Base-by-base conservation (phyloP, 352 stramenopile genomes). In the Albugo candida region DNA sequence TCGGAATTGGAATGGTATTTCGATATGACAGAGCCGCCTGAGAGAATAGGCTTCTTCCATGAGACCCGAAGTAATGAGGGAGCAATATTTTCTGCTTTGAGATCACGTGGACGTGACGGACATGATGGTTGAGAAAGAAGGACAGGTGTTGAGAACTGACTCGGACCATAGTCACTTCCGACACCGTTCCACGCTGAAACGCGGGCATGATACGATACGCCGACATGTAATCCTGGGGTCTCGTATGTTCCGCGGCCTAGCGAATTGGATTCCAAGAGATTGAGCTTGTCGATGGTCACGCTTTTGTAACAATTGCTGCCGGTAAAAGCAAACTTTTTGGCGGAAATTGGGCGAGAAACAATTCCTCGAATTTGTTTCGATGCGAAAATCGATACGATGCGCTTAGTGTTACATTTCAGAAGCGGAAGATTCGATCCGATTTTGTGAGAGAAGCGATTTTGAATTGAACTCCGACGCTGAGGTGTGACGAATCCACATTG, bases 171-270 rank as follows among this genome's bases (percentile, higher is more conserved):
- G 2, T 80, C 53, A 14, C 78, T 72, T 4, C 84, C 70, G 2
- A 97, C 87, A 20, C 91, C 86, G 52, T 96, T 96, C 70, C 75
- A 95, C 5, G 92, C 80, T n/a, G 83, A 86, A 0, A 98, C 79
- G 5, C 82, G 78, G 2, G 94, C 79, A 42, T 94, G 80, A 45
- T 92, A 94, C 0, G 54, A 48, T 4, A 85, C 63, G 0, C 59
- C 77, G n/a, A 47, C 44, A 8, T 41, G 37, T 16, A 82, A 21
- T 1, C 39, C 46, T 1, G 37, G 41, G 12, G 81, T 63, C 11
- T 61, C 49, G 36, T 69, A 79, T 31, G 24, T 40, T 39, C 24
- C 51, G 2, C 6, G 11, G 12, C 42, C 43, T 11, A 36, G 17
- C 3, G 34, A 11, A 8, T 31, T 31, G 24, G 24, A 31, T 31